Conservation (phyloP, 1,139 yeast genomes). For the Lodderomyces beijingensis region DNA sequence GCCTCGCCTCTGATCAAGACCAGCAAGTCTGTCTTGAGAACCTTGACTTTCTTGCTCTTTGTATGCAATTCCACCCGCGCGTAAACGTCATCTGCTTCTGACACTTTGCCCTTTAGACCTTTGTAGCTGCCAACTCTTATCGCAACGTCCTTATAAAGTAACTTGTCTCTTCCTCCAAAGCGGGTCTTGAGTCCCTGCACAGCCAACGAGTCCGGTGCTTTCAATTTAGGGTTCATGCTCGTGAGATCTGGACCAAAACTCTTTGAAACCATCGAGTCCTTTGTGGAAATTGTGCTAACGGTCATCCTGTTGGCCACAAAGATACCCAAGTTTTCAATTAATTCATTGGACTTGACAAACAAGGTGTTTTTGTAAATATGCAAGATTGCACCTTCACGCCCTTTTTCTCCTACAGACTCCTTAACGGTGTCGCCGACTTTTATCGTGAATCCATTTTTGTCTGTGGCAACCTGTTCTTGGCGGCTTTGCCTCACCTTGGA, state of each 20-base stretch:
- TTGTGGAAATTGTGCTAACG: slow-evolving; percentile 80
- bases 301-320: slow-evolving; percentile 75
- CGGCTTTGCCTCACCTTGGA: slow-evolving; percentile 62
- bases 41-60: slow-evolving; percentile 82
- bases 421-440: slow-evolving; percentile 88
- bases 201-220: slow-evolving; percentile 34
- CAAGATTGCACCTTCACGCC: slow-evolving; percentile 78
- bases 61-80: slow-evolving; percentile 95
- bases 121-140: slow-evolving; percentile 89
- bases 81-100: slow-evolving; percentile 85
- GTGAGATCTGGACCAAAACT: slow-evolving; percentile 63
- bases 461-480: slow-evolving; percentile 82
- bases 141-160: slow-evolving; percentile 78
- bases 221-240: slow-evolving; percentile 82
- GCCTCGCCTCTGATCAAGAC: slow-evolving; percentile 65
- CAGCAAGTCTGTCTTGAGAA: slow-evolving; percentile 71
- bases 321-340: slow-evolving; percentile 85
- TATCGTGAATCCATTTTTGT: slow-evolving; percentile 76
- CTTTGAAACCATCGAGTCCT: slow-evolving; percentile 59
- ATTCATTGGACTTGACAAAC: slow-evolving; percentile 75
- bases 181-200: slow-evolving; percentile 49
- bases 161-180: slow-evolving; percentile 72
- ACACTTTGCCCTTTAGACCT: slow-evolving; percentile 90
- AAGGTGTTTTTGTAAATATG: slow-evolving; percentile 80
- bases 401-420: slow-evolving; percentile 61